Conservation (phyloP, 2,329 filamentous ascomycete genomes). For the Sclerotinia borealis region DNA sequence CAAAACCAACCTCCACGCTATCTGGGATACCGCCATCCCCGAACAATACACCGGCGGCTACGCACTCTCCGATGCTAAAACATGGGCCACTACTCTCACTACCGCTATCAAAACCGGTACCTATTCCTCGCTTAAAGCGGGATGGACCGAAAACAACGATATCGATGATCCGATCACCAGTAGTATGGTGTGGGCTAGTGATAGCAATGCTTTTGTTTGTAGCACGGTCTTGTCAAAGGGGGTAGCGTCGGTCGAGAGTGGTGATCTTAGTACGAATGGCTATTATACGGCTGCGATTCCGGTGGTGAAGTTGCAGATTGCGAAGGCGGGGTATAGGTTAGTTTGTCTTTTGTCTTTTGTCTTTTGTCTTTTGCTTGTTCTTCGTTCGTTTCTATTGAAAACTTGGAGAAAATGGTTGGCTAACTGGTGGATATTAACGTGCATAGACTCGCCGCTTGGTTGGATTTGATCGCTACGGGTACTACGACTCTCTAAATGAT, state of each 20-base stretch:
- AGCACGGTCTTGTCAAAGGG: slow-evolving; percentile 56
- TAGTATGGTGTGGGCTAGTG: slow-evolving; percentile 57
- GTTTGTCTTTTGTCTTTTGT: not conserved
- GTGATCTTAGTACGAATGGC: slow-evolving; percentile 50
- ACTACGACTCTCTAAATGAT: slow-evolving; percentile 5
- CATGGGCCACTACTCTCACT: slow-evolving; percentile 52
- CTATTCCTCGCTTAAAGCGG: slow-evolving; percentile 34
- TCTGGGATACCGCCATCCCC: slow-evolving; percentile 43
- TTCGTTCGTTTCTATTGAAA: not conserved
- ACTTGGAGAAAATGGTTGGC: not conserved
- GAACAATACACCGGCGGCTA: slow-evolving; percentile 53
- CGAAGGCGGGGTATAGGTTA: slow-evolving; percentile 57
- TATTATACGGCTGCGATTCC: slow-evolving; percentile 59
- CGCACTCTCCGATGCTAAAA: slow-evolving; percentile 42
- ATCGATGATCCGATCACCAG: slow-evolving; percentile 19
- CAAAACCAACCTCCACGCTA: slow-evolving; percentile 58
- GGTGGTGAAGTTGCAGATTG: slow-evolving; percentile 59
- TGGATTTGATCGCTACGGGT: slow-evolving; percentile 50
- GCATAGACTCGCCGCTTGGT: slow-evolving; percentile 56
- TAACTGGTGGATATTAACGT: not conserved
- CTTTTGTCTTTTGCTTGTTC: not conserved
- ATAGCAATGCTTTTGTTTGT: slow-evolving; percentile 58
- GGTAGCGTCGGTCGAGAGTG: slow-evolving; percentile 44
- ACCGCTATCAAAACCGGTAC: slow-evolving; percentile 50
- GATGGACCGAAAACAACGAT: slow-evolving; percentile 20